Evolutionary conservation across 768 basidiomycete species (phyloP), one percentile per base, ranked within the genome.

Genomic region (Gymnopilus dilepis): DNA sequence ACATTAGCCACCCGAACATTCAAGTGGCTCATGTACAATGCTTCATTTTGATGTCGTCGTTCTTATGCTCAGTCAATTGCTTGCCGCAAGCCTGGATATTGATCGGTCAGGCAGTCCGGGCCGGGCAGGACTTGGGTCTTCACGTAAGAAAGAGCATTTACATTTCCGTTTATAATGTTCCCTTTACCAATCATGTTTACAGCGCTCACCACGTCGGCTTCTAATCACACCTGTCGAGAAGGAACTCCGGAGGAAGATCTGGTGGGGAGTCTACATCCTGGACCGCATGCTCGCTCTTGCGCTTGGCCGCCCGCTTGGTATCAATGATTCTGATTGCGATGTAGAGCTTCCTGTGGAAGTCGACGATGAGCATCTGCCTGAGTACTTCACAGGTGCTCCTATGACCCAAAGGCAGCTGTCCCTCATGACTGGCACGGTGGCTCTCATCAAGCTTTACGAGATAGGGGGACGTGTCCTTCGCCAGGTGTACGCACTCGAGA

Each of bases 41-140:
- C 74, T 90, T 95, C 72, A 85, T 93, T 63, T 82, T 97, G 58
- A 85, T 95, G 83, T 90, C 94, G 54, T 90, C 94, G 1, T 96
- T 95, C 78, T 80, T 97, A 61, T 95, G 94, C 71, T 94, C 94
- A 56, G 84, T 96, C 67, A 97, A 97, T 70, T 95, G 94, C 71
- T 84, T 97, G 54, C 95, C 95, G 2, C 95, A 95, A 76, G 93
- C 94, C 30, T 97, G 95, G 95, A 85, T 96, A 64, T 82, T 95
- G 59, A 86, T 95, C 57, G 95, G 95, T 42, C 95, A 96, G 73
- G 95, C 92, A 22, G 86, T 97, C 48, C 87, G 95, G 61, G 87
- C 87, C 61, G 94, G 91, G 3, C 95, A 96, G 74, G 95, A 97
- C 77, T 81, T 96, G 41, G 95, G 95, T 45, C 83, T 97, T 67